Conservation (phyloP, 1,284 basidiomycete species). For the Trichosporon ovoides region DNA sequence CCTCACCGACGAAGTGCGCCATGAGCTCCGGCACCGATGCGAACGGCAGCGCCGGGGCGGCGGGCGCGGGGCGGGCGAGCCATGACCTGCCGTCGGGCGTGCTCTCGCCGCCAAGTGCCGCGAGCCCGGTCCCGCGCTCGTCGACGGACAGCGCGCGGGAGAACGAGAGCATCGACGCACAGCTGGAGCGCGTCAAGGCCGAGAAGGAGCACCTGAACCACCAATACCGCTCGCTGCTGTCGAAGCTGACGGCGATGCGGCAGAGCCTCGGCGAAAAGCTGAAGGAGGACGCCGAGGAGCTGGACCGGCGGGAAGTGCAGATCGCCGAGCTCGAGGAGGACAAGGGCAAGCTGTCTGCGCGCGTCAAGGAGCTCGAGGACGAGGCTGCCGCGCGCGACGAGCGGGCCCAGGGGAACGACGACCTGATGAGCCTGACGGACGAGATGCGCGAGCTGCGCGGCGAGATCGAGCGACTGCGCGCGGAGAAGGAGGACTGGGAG, state of each 20-base stretch:
- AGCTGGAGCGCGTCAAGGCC: slow-evolving; percentile 51
- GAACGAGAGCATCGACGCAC: slow-evolving; percentile 36
- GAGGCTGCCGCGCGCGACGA: slow-evolving; percentile 75
- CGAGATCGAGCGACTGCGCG: slow-evolving; percentile 74
- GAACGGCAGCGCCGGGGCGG: slow-evolving; percentile 3
- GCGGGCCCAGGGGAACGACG: slow-evolving; percentile 52
- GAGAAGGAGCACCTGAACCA: slow-evolving; percentile 79
- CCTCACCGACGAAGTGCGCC: background rate
- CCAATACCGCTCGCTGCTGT: slow-evolving; percentile 80
- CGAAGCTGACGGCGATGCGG: slow-evolving; percentile 88
- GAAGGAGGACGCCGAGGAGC: slow-evolving; percentile 94
- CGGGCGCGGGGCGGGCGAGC: slow-evolving; percentile 9
- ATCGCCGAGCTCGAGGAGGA: slow-evolving; percentile 69
- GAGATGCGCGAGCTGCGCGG: slow-evolving; percentile 72
- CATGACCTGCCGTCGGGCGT: slow-evolving; percentile 11
- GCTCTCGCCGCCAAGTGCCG: background rate
- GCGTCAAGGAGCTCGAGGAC: slow-evolving; percentile 68
- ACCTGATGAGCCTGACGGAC: slow-evolving; percentile 67
- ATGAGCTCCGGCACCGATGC: slow-evolving; percentile 6
- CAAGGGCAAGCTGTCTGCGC: slow-evolving; percentile 64
- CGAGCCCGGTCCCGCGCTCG: background rate
- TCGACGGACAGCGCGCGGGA: slow-evolving; percentile 3
- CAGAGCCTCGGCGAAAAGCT: slow-evolving; percentile 89
- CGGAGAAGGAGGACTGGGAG: slow-evolving; percentile 87
- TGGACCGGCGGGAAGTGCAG: slow-evolving; percentile 78